Evolutionary conservation across 1,139 yeast genomes (phyloP).

Genomic region (Yamadazyma atlantica): DNA sequence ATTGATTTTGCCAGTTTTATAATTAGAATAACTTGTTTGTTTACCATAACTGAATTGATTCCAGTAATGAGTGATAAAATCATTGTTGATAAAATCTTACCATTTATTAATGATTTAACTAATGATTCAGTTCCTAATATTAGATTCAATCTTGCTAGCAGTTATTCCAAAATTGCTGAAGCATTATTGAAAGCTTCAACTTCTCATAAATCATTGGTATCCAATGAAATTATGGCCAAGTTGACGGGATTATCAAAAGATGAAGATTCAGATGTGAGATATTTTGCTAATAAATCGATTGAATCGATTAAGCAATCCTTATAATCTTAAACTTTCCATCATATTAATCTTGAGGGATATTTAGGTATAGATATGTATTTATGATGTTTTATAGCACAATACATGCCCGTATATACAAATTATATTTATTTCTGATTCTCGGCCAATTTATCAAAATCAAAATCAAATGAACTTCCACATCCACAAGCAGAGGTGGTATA

Average conservation of each 20-base stretch:
- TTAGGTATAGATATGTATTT: neutral
- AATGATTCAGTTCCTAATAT: constrained; percentile 90
- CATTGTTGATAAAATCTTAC: constrained; percentile 66
- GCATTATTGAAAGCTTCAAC: constrained; percentile 27
- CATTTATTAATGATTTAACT: constrained; percentile 71
- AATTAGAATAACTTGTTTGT: constrained; percentile 86
- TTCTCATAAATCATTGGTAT: constrained; percentile 32
- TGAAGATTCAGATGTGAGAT: constrained; percentile 86
- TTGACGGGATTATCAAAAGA: constrained; percentile 69
- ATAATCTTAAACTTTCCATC: neutral
- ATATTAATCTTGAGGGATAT: too few relatives aligned
- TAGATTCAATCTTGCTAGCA: constrained; percentile 90
- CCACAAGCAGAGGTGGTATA: constrained; percentile 93
- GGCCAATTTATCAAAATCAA: constrained; percentile 62
- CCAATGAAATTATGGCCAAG: constrained; percentile 58
- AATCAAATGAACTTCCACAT: constrained; percentile 93
- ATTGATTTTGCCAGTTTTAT: constrained; percentile 67
- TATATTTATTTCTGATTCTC: constrained; percentile 4
- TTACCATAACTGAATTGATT: constrained; percentile 78
- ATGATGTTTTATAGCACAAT: neutral
- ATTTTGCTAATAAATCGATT: constrained; percentile 65
- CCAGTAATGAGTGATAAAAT: constrained; percentile 63
- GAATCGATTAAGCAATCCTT: neutral
- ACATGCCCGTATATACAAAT: neutral
- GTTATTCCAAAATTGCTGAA: constrained; percentile 63